phyloP scores from a whole-genome alignment of 495 filamentous ascomycete genomes.

The Penicillium roqueforti region DNA sequence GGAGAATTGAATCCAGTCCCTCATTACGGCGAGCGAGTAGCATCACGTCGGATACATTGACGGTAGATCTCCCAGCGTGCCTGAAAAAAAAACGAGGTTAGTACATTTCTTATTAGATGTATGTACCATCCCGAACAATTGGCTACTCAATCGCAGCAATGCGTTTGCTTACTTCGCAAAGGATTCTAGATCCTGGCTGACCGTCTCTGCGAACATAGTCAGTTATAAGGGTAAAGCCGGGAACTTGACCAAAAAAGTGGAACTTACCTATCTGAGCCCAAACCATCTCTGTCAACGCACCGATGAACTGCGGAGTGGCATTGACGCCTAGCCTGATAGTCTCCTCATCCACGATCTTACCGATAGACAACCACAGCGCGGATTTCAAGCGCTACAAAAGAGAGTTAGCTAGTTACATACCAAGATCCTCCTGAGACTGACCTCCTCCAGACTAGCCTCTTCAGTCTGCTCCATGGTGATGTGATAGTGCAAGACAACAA shows the following conservation, averaged over 20 bases:
- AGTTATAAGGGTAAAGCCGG: conserved; percentile 2
- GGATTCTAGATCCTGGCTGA: conserved; percentile 69
- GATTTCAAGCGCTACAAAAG: conserved; percentile 73
- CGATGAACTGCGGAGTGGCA: conserved; percentile 94
- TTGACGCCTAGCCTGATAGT: conserved; percentile 70
- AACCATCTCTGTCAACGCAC: conserved; percentile 83
- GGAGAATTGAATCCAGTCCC: conserved; percentile 69
- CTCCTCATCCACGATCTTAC: conserved; percentile 86
- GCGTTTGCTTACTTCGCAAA: conserved; percentile 62
- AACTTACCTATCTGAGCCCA: conserved; percentile 80
- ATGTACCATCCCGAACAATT: background rate
- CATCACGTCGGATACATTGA: conserved; percentile 83
- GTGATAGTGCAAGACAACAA: conserved; percentile 2
- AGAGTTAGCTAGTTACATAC: background rate
- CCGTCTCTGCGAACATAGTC: conserved; percentile 55
- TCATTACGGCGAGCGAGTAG: conserved; percentile 82
- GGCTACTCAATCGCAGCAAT: background rate
- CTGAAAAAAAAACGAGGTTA: conserved; percentile 28
- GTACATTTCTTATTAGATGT: background rate
- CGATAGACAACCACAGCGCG: conserved; percentile 87
- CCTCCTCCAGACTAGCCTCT: conserved; percentile 40
- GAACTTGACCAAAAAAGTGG: conserved; percentile 8
- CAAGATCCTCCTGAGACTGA: conserved; percentile 11
- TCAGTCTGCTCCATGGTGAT: conserved; percentile 35
- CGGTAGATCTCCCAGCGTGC: conserved; percentile 77